Evolutionary conservation across 2,329 filamentous ascomycete genomes (phyloP), one percentile per base, ranked within the genome.

Genomic region (Fusarium coicis): DNA sequence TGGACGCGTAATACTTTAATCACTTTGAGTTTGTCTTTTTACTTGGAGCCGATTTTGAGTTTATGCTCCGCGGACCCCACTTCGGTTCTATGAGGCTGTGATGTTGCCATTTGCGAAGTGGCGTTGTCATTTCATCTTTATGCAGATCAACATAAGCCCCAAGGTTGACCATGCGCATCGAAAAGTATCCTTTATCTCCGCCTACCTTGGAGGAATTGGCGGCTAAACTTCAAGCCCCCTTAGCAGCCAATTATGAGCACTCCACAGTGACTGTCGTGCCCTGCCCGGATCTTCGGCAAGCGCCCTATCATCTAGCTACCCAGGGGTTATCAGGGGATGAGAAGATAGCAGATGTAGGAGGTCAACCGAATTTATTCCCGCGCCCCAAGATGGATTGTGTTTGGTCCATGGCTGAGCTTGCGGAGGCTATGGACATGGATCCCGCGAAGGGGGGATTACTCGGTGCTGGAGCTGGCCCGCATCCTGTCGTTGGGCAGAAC

Each of bases 201-300:
- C 79, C 79, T 3, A 54, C 63, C 3, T 77, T 81, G 3, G 67
- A 75, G 11, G 34, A 54, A 7, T 0, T 81, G 7, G 74, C 73
- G 12, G 44, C 56, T 5, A 59, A 39, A 12, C 65, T 81, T 21
- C 42, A 43, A 15, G 55, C 63, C 8, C 36, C 34, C 34, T 54
- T 54, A 15, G 34, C 34, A 10, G 34, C 23, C 36, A 54, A 40
- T 28, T 54, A 54, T 40, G 34, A 54, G 19, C 34, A 40, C 50
- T 54, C 23, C 50, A n/a, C 50, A 12, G 50, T 40, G 26, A 54
- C 15, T n/a, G 34, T 40, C 16, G 50, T 30, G 10, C 0, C 34
- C 5, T 54, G 34, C 4, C 50, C 50, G 36, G 50, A 54, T 28
- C 50, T 54, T 18, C 50, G 50, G 36, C 34, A 54, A 30, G 50